phyloP scores from a whole-genome alignment of 2,329 filamentous ascomycete genomes.

The Apiospora aurea region DNA sequence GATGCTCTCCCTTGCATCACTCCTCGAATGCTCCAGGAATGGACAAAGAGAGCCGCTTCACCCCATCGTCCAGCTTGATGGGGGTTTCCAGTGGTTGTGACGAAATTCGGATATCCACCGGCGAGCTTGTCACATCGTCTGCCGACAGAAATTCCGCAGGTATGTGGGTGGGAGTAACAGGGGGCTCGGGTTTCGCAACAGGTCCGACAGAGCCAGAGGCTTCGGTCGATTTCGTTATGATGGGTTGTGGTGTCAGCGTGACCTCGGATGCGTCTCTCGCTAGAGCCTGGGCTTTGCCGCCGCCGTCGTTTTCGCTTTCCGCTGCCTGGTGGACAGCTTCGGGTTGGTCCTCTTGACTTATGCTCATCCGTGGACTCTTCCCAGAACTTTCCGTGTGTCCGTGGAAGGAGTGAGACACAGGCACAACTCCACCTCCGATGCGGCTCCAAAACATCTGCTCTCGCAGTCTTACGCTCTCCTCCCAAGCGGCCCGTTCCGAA shows the following conservation, averaged over 20 bases:
- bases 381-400: conserved; percentile 35
- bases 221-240: neutral
- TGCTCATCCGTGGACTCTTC: conserved; percentile 44
- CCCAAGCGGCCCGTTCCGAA: conserved; percentile 89
- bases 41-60: conserved; percentile 21
- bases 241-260: neutral
- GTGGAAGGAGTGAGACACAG: conserved; percentile 51
- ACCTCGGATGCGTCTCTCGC: conserved; percentile 19
- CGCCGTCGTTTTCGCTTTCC: neutral
- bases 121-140: conserved; percentile 6
- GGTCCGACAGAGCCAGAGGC: neutral
- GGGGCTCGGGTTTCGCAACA: neutral
- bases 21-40: conserved; percentile 25
- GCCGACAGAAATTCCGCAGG: conserved; percentile 15
- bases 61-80: neutral
- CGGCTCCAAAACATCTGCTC: conserved; percentile 98
- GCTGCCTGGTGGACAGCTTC: neutral
- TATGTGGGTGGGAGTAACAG: neutral
- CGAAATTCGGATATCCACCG: neutral
- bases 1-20: neutral
- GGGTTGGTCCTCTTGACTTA: conserved; percentile 42
- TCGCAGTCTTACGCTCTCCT: conserved; percentile 86
- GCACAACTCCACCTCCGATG: conserved; percentile 89
- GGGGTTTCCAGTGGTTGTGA: conserved; percentile 2
- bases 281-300: neutral